Conservation (phyloP, 2,329 filamentous ascomycete species). For the Thermoascus crustaceus region DNA sequence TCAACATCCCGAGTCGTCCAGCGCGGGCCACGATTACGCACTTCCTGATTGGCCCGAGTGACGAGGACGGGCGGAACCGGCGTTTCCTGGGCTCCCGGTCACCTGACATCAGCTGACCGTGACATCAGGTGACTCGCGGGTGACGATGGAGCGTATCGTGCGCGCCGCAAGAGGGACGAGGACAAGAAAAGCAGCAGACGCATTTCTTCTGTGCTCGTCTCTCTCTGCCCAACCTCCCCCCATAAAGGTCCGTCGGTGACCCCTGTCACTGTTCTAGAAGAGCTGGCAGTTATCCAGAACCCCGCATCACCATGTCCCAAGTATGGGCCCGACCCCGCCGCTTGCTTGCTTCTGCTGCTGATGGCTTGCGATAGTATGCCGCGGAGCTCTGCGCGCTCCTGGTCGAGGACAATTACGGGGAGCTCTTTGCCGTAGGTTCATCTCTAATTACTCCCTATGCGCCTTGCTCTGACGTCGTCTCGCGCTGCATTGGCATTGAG, state of each 20-base stretch:
- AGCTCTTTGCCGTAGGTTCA: conserved; percentile 74
- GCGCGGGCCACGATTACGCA: conserved; percentile 24
- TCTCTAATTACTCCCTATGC: too few relatives aligned
- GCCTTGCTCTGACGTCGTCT: too few relatives aligned
- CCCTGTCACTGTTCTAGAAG: conserved; percentile 70
- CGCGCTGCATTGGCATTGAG: neutral
- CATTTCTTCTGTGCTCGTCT: conserved; percentile 3
- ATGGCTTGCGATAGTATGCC: conserved; percentile 47
- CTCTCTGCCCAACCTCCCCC: conserved; percentile 7
- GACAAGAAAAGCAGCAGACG: conserved; percentile 5
- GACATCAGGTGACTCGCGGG: conserved; percentile 13
- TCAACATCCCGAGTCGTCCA: conserved; percentile 30
- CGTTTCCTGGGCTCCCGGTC: conserved; percentile 17
- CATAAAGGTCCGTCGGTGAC: conserved; percentile 51
- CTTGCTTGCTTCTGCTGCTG: conserved; percentile 16
- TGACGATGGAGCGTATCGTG: too few relatives aligned
- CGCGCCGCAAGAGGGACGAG: conserved; percentile 6
- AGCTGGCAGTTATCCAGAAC: too few relatives aligned
- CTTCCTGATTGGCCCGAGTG: conserved; percentile 31
- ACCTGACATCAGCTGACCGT: conserved; percentile 8
- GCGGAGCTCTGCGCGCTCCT: conserved; percentile 85
- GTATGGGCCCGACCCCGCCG: conserved; percentile 37
- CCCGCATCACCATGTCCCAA: conserved; percentile 50
- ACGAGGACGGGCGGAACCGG: conserved; percentile 34
- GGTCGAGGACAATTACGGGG: conserved; percentile 81